Base-by-base conservation (phyloP, 2,329 filamentous ascomycete species). In the Pseudogymnoascus sp. region DNA sequence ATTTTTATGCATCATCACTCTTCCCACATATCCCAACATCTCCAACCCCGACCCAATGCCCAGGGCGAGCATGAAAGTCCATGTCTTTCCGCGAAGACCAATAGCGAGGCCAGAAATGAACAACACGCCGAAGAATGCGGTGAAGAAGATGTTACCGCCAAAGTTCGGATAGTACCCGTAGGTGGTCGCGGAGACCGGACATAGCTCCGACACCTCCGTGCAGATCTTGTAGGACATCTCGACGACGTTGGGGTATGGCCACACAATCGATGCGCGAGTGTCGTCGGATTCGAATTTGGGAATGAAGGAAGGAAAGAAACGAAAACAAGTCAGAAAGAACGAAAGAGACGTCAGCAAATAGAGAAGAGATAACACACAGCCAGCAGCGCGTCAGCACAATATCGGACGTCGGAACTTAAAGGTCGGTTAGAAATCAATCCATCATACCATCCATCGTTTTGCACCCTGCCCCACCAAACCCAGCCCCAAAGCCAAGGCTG, bases 61-160 rank as follows among this genome's bases (percentile, higher is more conserved):
- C 6, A 85, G 71, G 15, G 81, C 79, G 2, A 69, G 69, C 69
- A 76, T 80, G 66, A 80, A 86, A 0, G 79, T 78, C 80, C 81
- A 86, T 9, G 81, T 85, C 67, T 75, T 77, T 68, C 80, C 79
- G 73, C 77, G 76, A 12, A 80, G 67, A 4, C 81, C 81, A 8
- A 79, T 65, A 37, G 67, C 69, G 15, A 80, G 55, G 27, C 81
- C 74, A 8, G 70, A 72, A 29, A 83, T 52, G 7, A 75, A 67
- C 6, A 75, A 74, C 2, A 80, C 39, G 6, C 74, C 80, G 63
- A 83, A 86, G 18, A 74, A 75, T 60, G 77, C 72, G 42, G 78
- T 73, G 69, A 83, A 82, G 68, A 85, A 80, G 66, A 78, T 74
- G 70, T 84, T 83, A 66, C 82, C 78, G 58, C 79, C 78, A n/a